Conservation (phyloP, 768 basidiomycete genomes). For the Rhodotorula paludigena region DNA sequence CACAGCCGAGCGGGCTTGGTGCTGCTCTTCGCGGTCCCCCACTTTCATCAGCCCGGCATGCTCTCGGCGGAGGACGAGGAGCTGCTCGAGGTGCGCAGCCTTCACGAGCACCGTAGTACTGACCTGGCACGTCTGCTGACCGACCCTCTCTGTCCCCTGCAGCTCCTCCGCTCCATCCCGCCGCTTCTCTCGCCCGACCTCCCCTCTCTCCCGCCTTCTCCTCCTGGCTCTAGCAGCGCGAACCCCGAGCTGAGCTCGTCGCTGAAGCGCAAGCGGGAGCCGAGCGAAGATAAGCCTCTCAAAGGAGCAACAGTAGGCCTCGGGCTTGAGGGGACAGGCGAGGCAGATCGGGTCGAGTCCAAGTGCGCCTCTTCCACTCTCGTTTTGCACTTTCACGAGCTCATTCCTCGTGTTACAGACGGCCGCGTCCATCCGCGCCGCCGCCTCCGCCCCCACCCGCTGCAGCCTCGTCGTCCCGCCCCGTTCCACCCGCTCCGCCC, state of each 20-base stretch:
- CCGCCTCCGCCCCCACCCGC: conserved; percentile 50
- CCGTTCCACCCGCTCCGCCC: conserved; percentile 42
- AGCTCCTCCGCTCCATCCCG: conserved; percentile 22
- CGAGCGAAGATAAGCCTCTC: not conserved
- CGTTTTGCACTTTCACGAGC: not conserved
- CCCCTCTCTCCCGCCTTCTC: conserved; percentile 20
- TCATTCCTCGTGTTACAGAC: conserved; percentile 45
- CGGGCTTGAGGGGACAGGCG: not conserved
- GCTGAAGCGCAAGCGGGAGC: not conserved
- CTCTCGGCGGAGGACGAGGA: not conserved
- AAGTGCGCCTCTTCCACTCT: not conserved
- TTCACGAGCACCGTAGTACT: too few relatives aligned
- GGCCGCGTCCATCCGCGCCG: conserved; percentile 44
- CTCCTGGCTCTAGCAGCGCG: not conserved
- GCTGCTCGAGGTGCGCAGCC: not conserved
- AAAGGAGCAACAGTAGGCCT: not conserved
- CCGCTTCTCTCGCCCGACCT: conserved; percentile 31
- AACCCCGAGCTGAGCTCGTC: not conserved
- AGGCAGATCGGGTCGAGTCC: not conserved
- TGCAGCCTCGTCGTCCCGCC: conserved; percentile 53
- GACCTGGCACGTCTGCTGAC: too few relatives aligned
- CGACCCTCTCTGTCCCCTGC: not conserved
- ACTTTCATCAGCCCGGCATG: not conserved
- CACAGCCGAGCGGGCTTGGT: not conserved
- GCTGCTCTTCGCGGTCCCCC: not conserved